Evolutionary conservation across 208 protist species (phyloP), one percentile per base, ranked within the genome.

Genomic region (Leishmania gerbilli): DNA sequence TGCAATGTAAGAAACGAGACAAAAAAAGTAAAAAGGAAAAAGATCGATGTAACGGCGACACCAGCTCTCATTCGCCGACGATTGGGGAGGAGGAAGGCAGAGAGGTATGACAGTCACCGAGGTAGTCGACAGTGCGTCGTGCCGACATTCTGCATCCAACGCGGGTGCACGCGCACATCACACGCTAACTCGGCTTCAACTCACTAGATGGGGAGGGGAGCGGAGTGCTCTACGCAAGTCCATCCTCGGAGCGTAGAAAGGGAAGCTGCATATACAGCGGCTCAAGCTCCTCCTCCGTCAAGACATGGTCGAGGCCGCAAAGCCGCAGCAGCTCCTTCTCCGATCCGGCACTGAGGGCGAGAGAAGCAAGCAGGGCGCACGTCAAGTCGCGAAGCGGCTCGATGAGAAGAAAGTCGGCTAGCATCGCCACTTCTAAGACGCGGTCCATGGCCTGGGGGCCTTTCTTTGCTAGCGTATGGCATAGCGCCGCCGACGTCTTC

Each of bases 381-480:
- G 89, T 94, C 40, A 97, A 78, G 75, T 97, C 91, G 9, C 92
- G 82, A 64, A 97, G 80, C 17, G 92, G 87, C 67, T 97, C 92
- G 51, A 97, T 89, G 51, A 96, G 81, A 40, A 97, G 88, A 88
- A 97, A 97, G 77, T 97, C 94, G 64, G 91, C 94, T 21, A 97
- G 47, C 90, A 96, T 95, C 49, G 91, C 91, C n/a, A 97, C 88
- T 83, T 97, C 94, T 4, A 96, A 51, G 5, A 96, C 31, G 9
- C 84, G 79, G 79, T 94, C 89, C 53, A 95, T 76, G 31, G 88
- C 79, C 24, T 74, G 71, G 7, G 90, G 84, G 5, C 89, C 89
- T 15, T 75, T 76, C 64, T 85, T 88, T 21, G 88, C 68, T 34
- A 95, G 80, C 2, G 79, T 74, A n/a, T 74, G 81, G 64, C 87